Conservation (phyloP, 2,329 filamentous ascomycete species). For the Trichoderma sp. region DNA sequence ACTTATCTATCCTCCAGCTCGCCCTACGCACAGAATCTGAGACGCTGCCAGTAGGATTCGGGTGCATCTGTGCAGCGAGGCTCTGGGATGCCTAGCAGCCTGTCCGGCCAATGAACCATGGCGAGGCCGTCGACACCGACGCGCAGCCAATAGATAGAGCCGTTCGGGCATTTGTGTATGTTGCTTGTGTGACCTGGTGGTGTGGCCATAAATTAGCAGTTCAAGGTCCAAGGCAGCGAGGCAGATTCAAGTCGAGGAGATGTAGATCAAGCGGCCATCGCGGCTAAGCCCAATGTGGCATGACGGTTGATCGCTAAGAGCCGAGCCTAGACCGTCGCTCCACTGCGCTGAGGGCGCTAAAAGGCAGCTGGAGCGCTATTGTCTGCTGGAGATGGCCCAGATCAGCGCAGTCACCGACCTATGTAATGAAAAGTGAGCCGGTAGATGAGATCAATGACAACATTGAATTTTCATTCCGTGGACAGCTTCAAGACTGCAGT, state of each 20-base stretch:
- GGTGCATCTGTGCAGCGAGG: constrained; percentile 6
- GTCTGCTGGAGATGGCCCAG: background rate
- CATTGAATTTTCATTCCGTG: background rate
- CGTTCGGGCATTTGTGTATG: background rate
- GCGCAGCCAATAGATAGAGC: background rate
- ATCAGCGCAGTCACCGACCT: background rate
- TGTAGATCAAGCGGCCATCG: background rate
- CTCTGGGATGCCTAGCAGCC: background rate
- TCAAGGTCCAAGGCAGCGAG: background rate
- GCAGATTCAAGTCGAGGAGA: constrained; percentile 2
- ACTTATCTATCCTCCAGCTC: background rate
- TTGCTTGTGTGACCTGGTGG: background rate
- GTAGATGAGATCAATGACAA: background rate
- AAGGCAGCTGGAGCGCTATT: background rate
- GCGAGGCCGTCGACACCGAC: background rate
- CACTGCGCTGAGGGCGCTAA: background rate
- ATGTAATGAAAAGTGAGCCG: no score
- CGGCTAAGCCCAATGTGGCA: background rate
- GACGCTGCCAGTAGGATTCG: background rate
- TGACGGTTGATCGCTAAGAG: background rate
- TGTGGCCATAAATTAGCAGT: background rate
- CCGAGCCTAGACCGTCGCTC: constrained; percentile 2
- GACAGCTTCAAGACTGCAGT: background rate
- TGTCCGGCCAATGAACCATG: background rate
- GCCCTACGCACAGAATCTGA: background rate